Evolutionary conservation across 2,329 filamentous ascomycete genomes (phyloP).

Genomic region (Neopestalotiopsis clavispora): DNA sequence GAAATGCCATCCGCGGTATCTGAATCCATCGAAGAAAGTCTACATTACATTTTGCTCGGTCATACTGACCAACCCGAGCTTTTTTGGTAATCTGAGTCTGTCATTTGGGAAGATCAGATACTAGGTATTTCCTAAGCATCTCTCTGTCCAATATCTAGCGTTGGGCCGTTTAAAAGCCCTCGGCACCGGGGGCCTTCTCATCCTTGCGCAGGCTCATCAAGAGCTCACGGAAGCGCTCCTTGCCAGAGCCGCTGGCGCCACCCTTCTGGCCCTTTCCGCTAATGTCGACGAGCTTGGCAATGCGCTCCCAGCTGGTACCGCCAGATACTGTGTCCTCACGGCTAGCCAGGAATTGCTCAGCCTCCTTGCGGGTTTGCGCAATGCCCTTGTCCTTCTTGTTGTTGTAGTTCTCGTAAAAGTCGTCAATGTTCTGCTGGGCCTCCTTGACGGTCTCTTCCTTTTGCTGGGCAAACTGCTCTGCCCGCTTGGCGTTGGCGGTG

Average conservation of each 20-base stretch:
- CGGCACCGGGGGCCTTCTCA: slow-evolving; percentile 77
- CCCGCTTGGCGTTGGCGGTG: slow-evolving; percentile 79
- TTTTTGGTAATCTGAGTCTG: not conserved
- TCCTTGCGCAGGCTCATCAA: slow-evolving; percentile 89
- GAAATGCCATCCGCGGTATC: slow-evolving; percentile 18
- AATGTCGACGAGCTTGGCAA: slow-evolving; percentile 95
- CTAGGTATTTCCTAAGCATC: not conserved
- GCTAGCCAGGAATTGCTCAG: slow-evolving; percentile 87
- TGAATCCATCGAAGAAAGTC: slow-evolving; percentile 14
- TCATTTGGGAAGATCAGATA: not conserved
- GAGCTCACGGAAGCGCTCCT: slow-evolving; percentile 94
- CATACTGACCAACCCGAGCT: not conserved
- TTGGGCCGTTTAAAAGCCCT: slow-evolving; percentile 55
- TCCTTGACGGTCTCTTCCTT: slow-evolving; percentile 87
- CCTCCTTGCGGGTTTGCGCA: slow-evolving; percentile 85
- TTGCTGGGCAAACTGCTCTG: slow-evolving; percentile 80
- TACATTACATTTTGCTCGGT: slow-evolving; percentile 21
- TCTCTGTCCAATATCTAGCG: slow-evolving; percentile 24
- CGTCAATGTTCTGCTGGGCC: slow-evolving; percentile 93
- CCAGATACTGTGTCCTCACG: slow-evolving; percentile 93
- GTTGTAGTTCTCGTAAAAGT: slow-evolving; percentile 99
- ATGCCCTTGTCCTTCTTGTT: slow-evolving; percentile 95
- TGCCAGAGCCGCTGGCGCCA: slow-evolving; percentile 87
- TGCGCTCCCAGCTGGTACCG: slow-evolving; percentile 97
- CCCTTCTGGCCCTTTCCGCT: slow-evolving; percentile 91